A percentile compares a stretch with the other conserved stretches of the same genome.
Evolutionary conservation across 2,329 filamentous ascomycete genomes (phyloP).

Genomic region (Corynespora cassiicola): DNA sequence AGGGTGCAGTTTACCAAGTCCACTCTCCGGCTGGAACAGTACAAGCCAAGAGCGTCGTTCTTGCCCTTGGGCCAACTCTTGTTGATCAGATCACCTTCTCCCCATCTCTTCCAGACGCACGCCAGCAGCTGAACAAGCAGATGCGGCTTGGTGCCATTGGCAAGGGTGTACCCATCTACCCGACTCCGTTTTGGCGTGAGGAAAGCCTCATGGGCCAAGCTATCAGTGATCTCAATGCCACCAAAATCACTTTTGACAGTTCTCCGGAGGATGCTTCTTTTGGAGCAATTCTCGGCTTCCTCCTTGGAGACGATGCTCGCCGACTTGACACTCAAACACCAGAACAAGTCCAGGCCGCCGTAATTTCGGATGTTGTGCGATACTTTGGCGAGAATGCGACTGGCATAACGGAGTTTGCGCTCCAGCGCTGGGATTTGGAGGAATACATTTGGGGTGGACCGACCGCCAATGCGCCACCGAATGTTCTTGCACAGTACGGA

Average conservation of each 20-base stretch:
- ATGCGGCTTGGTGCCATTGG: slow-evolving; percentile 56
- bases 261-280: slow-evolving; percentile 20
- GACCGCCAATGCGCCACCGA: slow-evolving; percentile 19
- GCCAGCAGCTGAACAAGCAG: slow-evolving; percentile 44
- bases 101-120: slow-evolving; percentile 53
- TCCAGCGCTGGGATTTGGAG: slow-evolving; percentile 30
- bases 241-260: slow-evolving; percentile 24
- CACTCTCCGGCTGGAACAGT: slow-evolving; percentile 29
- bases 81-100: slow-evolving; percentile 55
- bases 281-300: slow-evolving; percentile 29
- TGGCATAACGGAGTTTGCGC: slow-evolving; percentile 22
- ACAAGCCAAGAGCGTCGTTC: slow-evolving; percentile 54
- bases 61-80: slow-evolving; percentile 56
- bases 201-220: slow-evolving; percentile 52
- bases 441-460: slow-evolving; percentile 24
- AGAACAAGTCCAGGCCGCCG: slow-evolving; percentile 2
- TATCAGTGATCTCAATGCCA: slow-evolving; percentile 17
- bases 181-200: slow-evolving; percentile 54
- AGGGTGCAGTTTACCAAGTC: slow-evolving; percentile 15
- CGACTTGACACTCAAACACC: slow-evolving; percentile 13
- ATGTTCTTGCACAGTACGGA: slow-evolving; percentile 19
- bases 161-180: slow-evolving; percentile 59
- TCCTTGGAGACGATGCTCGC: slow-evolving; percentile 26
- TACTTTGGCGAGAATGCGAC: slow-evolving; percentile 20
- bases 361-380: slow-evolving; percentile 17